These are phyloP conservation scores for Cystofilobasidium capitatum DNA, from an alignment of 768 basidiomycete genomes.

Conservation along the genomic window DNA sequence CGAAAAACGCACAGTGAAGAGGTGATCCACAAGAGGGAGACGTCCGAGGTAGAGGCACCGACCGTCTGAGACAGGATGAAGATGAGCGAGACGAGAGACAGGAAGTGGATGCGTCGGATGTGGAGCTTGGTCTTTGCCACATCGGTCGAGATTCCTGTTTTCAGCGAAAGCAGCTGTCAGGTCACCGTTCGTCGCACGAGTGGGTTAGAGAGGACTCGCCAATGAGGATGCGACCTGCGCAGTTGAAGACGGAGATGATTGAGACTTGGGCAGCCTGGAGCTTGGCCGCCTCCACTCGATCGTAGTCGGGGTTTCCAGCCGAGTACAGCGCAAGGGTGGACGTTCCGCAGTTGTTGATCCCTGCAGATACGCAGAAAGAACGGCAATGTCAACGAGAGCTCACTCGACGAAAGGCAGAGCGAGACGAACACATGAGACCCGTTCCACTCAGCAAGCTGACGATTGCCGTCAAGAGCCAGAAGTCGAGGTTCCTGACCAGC, in stretches of 20 bases:
- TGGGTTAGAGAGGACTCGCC: conserved; percentile 34
- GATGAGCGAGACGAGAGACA: conserved; percentile 55
- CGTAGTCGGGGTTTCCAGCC: conserved; percentile 53
- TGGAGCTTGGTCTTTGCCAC: conserved; percentile 33
- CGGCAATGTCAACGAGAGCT: conserved; percentile 7
- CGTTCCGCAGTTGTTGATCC: conserved; percentile 73
- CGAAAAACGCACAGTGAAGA: conserved; percentile 34
- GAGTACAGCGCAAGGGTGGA: conserved; percentile 62
- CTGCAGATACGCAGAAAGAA: neutral
- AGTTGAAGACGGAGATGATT: conserved; percentile 70
- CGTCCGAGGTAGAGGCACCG: conserved; percentile 50
- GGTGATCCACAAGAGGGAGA: conserved; percentile 59
- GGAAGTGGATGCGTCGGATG: conserved; percentile 29
- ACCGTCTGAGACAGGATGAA: conserved; percentile 66
- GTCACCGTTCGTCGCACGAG: conserved; percentile 40
- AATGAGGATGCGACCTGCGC: conserved; percentile 62
- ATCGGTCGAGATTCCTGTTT: conserved; percentile 34
- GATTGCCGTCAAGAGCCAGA: conserved; percentile 51
- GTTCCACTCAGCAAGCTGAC: conserved; percentile 56
- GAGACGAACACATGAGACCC: conserved; percentile 63
- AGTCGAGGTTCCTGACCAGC: conserved; percentile 50
- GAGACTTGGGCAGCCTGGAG: conserved; percentile 84
- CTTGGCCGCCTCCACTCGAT: conserved; percentile 56
- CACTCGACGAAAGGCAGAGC: neutral
- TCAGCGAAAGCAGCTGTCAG: neutral